Evolutionary conservation across 2,329 filamentous ascomycete species (phyloP), one percentile per base, ranked within the genome.

Genomic region (Sporothrix brunneoviolacea): DNA sequence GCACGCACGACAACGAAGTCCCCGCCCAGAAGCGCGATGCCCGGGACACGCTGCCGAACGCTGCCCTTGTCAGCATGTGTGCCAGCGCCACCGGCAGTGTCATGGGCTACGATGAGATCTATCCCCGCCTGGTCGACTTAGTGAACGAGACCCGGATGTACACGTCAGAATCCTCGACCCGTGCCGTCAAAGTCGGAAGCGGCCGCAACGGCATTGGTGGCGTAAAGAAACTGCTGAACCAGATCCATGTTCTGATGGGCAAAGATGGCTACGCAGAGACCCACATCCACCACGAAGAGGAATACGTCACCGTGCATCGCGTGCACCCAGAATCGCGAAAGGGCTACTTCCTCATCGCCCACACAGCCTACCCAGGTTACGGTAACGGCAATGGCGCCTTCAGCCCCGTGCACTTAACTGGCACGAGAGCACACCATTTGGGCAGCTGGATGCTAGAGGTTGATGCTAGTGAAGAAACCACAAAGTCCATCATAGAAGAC

Each of bases 71-170:
- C 33, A 86, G 84, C 63, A 96, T 98, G 91, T 98, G 94, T 66
- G 83, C 90, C 21, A 95, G 89, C 60, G 89, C 91, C 2, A 91
- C 86, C 8, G 93, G 93, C 39, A 97, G 93, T 63, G 93, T 97
- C 42, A 95, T 97, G 83, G 93, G 93, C 2, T 97, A 95, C 61
- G 93, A 98, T 63, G 93, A 98, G 66, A 83, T 97, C 54, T 98
- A 97, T 60, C 93, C 93, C 1, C 84, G 86, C 59, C 76, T 96
- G 50, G 82, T 98, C n/a, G 90, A 98, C 60, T 77, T 98, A 15
- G 93, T 98, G 15, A 82, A 88, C 48, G 93, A 98, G 67, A 94
- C 80, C 21, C 79, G 93, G 30, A 71, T 85, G 2, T 98, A 98
- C 67, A 80, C 81, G 0, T 93, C 89, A 0, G 75, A 81, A 51